These are phyloP conservation scores for Diaporthe capsici DNA, from an alignment of 2,329 filamentous ascomycete genomes.

Conservation along the genomic window DNA sequence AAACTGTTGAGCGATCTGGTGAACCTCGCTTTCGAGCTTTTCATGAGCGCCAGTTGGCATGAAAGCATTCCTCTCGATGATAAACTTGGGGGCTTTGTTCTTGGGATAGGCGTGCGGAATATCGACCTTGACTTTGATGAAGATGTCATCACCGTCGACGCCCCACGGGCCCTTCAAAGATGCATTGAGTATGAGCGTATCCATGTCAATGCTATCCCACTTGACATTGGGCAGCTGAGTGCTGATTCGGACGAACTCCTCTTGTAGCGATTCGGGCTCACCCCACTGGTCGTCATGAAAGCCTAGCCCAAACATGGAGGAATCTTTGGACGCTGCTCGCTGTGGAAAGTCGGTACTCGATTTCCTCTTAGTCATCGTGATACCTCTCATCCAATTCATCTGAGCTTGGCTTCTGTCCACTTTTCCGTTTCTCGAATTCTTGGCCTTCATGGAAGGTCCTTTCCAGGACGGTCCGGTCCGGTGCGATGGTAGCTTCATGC, in stretches of 20 bases:
- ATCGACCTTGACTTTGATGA: slow-evolving; percentile 72
- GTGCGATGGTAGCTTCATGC: slow-evolving; percentile 56
- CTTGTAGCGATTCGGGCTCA: slow-evolving; percentile 73
- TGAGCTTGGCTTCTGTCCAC: slow-evolving; percentile 67
- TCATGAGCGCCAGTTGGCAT: slow-evolving; percentile 70
- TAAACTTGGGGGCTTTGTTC: slow-evolving; percentile 69
- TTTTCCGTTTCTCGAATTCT: slow-evolving; percentile 57
- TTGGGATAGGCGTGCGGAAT: slow-evolving; percentile 73
- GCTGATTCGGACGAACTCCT: slow-evolving; percentile 75
- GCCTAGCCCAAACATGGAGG: slow-evolving; percentile 64
- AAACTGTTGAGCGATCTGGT: slow-evolving; percentile 69
- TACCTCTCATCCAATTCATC: slow-evolving; percentile 79
- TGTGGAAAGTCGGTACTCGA: slow-evolving; percentile 59
- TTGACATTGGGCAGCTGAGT: slow-evolving; percentile 74
- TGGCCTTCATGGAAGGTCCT: slow-evolving; percentile 72
- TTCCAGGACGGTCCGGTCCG: slow-evolving; percentile 63
- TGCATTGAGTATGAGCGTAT: slow-evolving; percentile 69
- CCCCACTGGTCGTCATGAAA: slow-evolving; percentile 71
- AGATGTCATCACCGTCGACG: slow-evolving; percentile 67
- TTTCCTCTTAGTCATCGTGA: slow-evolving; percentile 73
- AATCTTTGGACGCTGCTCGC: slow-evolving; percentile 66
- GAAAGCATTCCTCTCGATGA: slow-evolving; percentile 73
- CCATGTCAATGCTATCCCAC: slow-evolving; percentile 76
- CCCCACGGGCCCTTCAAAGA: slow-evolving; percentile 78
- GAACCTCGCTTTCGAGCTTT: slow-evolving; percentile 68